These are phyloP conservation scores for Friedmanniomyces simplex DNA, from an alignment of 495 filamentous ascomycete genomes.

Conservation along the genomic window DNA sequence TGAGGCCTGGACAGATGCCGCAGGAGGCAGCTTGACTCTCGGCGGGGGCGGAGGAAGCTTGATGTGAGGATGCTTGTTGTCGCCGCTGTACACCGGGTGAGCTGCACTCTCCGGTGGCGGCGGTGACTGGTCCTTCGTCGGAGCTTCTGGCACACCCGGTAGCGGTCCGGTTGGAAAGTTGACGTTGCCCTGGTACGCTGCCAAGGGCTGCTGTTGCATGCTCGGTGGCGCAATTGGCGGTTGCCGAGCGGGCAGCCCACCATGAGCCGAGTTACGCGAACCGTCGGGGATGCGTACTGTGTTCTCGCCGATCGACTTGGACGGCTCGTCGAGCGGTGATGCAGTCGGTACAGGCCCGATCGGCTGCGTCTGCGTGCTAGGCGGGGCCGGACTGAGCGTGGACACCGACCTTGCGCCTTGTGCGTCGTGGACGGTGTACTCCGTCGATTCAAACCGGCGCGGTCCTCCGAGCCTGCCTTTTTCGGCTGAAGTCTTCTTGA, in stretches of 20 bases:
- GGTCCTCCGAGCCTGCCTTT: slow-evolving; percentile 7
- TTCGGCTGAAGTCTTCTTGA: slow-evolving; percentile 14
- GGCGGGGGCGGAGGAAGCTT: slow-evolving; percentile 29
- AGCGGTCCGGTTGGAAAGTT: slow-evolving; percentile 7
- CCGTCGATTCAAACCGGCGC: slow-evolving; percentile 2
- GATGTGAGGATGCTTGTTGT: slow-evolving; percentile 25
- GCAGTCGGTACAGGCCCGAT: slow-evolving; percentile 6
- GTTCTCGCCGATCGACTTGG: slow-evolving; percentile 1
- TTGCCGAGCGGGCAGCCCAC: slow-evolving; percentile 2
- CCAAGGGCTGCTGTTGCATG: neutral
- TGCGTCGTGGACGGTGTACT: slow-evolving; percentile 17
- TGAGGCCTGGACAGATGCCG: slow-evolving; percentile 1
- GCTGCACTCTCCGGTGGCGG: slow-evolving; percentile 30
- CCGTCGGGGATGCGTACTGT: slow-evolving; percentile 20
- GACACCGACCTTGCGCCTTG: slow-evolving; percentile 11
- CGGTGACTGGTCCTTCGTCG: slow-evolving; percentile 6
- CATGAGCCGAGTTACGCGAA: slow-evolving; percentile 17
- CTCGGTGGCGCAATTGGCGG: slow-evolving; percentile 9
- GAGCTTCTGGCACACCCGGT: neutral
- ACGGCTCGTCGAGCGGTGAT: slow-evolving; percentile 7
- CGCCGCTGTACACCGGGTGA: slow-evolving; percentile 27
- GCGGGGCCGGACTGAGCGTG: slow-evolving; percentile 12
- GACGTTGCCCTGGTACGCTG: slow-evolving; percentile 7
- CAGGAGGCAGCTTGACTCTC: slow-evolving; percentile 30
- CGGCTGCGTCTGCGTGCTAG: slow-evolving; percentile 21